These are phyloP conservation scores for Lactifluus subvellereus DNA, from an alignment of 768 basidiomycete species.

Conservation along the genomic window DNA sequence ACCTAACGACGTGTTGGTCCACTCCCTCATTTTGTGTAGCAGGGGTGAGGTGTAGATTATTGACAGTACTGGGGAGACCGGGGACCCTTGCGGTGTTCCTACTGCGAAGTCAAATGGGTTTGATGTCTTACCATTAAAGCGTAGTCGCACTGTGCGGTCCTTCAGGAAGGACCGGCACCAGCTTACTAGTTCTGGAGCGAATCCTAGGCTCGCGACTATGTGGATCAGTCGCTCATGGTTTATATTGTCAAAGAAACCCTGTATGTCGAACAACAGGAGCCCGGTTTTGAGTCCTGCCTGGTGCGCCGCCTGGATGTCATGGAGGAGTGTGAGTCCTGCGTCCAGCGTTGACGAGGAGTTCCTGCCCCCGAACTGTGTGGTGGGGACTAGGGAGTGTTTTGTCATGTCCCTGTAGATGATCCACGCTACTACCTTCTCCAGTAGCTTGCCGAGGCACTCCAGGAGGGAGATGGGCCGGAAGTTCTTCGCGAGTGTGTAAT, in stretches of 20 bases:
- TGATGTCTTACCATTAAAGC: background rate
- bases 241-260: background rate
- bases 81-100: too few species aligned
- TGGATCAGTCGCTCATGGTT: background rate
- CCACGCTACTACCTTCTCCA: too few species aligned
- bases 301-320: background rate
- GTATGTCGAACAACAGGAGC: background rate
- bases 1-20: too few species aligned
- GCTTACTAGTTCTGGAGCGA: background rate
- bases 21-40: too few species aligned
- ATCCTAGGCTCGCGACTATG: background rate
- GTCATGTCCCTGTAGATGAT: background rate
- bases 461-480: background rate
- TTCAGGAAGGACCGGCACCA: background rate
- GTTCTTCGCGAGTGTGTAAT: background rate
- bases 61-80: too few species aligned
- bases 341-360: too few species aligned
- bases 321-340: too few species aligned
- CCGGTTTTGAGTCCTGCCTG: background rate
- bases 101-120: background rate
- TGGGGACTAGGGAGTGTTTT: too few species aligned
- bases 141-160: background rate
- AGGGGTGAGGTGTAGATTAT: too few species aligned
- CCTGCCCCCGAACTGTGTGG: too few species aligned
- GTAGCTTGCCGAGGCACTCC: background rate